These are phyloP conservation scores for Crithidia sp. DNA, from an alignment of 208 protist species.

Conservation along the genomic window DNA sequence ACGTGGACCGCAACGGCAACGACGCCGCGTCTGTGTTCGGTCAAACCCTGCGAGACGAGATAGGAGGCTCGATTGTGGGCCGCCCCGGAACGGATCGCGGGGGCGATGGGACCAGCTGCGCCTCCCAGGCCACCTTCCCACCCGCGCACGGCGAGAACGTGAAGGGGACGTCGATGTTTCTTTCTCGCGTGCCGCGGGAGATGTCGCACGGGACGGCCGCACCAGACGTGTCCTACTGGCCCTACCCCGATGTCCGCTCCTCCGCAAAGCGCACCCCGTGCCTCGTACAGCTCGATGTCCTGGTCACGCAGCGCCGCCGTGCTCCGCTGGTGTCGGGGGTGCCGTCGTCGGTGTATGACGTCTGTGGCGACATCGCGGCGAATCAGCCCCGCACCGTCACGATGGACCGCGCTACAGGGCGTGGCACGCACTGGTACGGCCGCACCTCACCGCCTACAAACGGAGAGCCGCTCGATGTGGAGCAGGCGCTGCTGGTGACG, in stretches of 20 bases:
- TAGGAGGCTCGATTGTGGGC: not conserved
- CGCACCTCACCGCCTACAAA: constrained; percentile 14
- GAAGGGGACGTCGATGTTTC: constrained; percentile 76
- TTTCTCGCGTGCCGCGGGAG: constrained; percentile 53
- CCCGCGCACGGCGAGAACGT: constrained; percentile 36
- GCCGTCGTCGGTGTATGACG: constrained; percentile 65
- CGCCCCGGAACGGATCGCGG: constrained; percentile 6
- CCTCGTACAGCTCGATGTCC: constrained; percentile 47
- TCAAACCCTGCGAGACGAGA: constrained; percentile 20
- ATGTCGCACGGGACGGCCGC: constrained; percentile 42
- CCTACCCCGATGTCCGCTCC: constrained; percentile 78
- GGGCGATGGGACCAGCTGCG: not conserved
- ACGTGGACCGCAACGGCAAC: not conserved
- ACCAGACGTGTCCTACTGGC: constrained; percentile 74
- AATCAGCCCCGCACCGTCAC: constrained; percentile 46
- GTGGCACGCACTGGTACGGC: constrained; percentile 63
- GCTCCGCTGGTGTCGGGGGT: constrained; percentile 49
- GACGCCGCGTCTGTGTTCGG: not conserved
- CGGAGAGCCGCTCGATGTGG: constrained; percentile 53
- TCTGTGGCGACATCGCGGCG: constrained; percentile 57
- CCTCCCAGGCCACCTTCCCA: not conserved
- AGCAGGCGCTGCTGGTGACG: constrained; percentile 54
- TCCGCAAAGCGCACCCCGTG: constrained; percentile 51
- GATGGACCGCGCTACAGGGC: constrained; percentile 65
- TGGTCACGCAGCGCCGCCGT: constrained; percentile 45